These are phyloP conservation scores for Candolleomyces aberdarensis DNA, from an alignment of 768 basidiomycete species.

Conservation along the genomic window DNA sequence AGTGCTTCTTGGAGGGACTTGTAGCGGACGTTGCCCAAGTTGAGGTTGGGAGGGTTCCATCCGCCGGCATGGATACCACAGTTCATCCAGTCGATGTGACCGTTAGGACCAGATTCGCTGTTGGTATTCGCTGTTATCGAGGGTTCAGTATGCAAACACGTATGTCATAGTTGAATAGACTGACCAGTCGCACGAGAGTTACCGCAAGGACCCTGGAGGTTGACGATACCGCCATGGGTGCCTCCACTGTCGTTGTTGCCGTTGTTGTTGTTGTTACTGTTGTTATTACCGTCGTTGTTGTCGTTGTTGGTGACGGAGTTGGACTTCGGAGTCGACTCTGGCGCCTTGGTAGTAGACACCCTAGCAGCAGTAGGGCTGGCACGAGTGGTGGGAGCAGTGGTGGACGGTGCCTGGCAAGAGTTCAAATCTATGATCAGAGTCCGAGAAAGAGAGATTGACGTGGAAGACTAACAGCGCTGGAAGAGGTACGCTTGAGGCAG, in stretches of 20 bases:
- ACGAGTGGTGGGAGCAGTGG: neutral
- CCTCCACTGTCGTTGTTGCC: slow-evolving; percentile 1
- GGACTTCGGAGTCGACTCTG: neutral
- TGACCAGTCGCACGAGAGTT: slow-evolving; percentile 47
- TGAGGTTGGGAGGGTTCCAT: slow-evolving; percentile 71
- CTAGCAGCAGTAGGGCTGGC: neutral
- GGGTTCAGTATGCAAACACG: neutral
- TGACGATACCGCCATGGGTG: slow-evolving; percentile 24
- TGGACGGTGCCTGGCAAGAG: neutral
- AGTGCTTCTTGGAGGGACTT: slow-evolving; percentile 47
- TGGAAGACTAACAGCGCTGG: neutral
- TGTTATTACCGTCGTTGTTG: too few species aligned
- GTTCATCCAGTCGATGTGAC: slow-evolving; percentile 72
- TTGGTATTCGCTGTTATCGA: slow-evolving; percentile 43
- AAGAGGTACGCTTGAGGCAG: neutral
- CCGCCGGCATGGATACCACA: slow-evolving; percentile 69
- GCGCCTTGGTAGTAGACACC: neutral
- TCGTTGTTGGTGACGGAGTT: too few species aligned
- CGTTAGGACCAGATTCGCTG: slow-evolving; percentile 59
- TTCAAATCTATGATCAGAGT: neutral
- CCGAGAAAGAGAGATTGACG: neutral
- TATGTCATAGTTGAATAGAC: slow-evolving; percentile 3
- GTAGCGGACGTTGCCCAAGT: slow-evolving; percentile 46
- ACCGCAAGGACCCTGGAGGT: slow-evolving; percentile 42
- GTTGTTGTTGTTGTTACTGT: neutral